Base-by-base conservation (phyloP, 2,329 filamentous ascomycete genomes). In the Diaporthe destruens region DNA sequence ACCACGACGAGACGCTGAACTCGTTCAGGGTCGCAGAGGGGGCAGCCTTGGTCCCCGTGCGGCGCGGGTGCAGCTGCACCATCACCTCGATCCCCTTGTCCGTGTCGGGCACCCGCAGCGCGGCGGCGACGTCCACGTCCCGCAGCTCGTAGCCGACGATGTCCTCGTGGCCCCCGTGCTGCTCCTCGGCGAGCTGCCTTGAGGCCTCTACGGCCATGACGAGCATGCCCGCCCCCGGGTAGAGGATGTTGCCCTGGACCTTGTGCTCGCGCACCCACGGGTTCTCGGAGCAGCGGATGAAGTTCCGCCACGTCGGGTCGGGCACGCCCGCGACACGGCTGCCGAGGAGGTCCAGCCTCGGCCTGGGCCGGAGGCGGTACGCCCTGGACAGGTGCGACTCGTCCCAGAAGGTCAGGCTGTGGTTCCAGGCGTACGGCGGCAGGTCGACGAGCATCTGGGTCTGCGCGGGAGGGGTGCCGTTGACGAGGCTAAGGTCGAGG, bases 251-350 rank as follows among this genome's bases (percentile, higher is more conserved):
- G 23, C 85, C 87, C 75, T 91, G 88, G 78, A 91, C 87, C 72
- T 81, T 82, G 81, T 91, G 90, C 75, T 90, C 86, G 51, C 86
- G 83, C 5, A 90, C 81, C 82, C 90, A 91, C 2, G 91, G 87
- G 0, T 87, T 76, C 71, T 87, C 85, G 44, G 86, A 83, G 1
- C 84, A 75, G 14, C 82, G 81, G 23, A 88, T 76, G 39, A 85
- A 81, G 72, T 86, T 87, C 32, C 86, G 81, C 86, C 87, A 88
- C 0, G 80, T 84, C 0, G 85, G 85, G 12, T 85, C 83, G 55
- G 80, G 86, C 9, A 81, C 85, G 53, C 82, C 82, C 71, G 84
- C 82, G 12, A 83, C 83, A 18, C 83, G 76, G 1, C 82, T 79
- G 7, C 87, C 87, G 1, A 88, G 80, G 2, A 88, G 79, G 47